Evolutionary conservation across 768 basidiomycete genomes (phyloP), one percentile per base, ranked within the genome.

Genomic region (Boletus subcaerulescens): DNA sequence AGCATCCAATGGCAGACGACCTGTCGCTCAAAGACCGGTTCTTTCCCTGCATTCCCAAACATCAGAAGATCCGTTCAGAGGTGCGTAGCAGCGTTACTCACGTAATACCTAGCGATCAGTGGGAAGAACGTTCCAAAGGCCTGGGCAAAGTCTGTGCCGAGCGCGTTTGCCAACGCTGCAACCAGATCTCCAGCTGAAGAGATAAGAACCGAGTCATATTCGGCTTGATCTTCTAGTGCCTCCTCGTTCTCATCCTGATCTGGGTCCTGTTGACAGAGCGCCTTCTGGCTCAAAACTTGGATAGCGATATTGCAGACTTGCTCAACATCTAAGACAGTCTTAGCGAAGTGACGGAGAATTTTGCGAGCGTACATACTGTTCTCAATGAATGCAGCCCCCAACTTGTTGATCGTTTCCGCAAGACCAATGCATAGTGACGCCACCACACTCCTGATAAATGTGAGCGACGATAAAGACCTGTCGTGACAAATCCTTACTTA

Each of bases 121-220:
- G 92, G 91, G 73, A 87, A 86, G 84, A 97, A 98, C n/a, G 80
- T 81, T 45, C 71, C 71, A 74, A 98, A 98, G 7, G 89, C 86
- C 53, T 80, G 82, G 12, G 82, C 79, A 65, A 98, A 99, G 70
- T 91, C 91, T 20, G 80, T 58, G 5, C 94, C 94, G n/a, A 96
- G 81, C 9, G 85, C 89, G 55, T 82, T 84, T 32, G 95, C 92
- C 59, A 99, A 76, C 2, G 92, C 81, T 50, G 93, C 86, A 55
- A 98, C 94, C 51, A 99, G 87, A 68, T 99, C 97, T 40, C 89
- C 89, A 26, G 96, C 96, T 24, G 94, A 87, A 26, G 91, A 91
- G 66, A 98, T 90, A 54, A 99, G 80, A 51, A 97, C 91, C 4
- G 95, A 91, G 69, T 99, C 97, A 69, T 93, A 96, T 75, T 99